These are phyloP conservation scores for Byssothecium circinans DNA, from an alignment of 2,329 filamentous ascomycete genomes.

Conservation along the genomic window DNA sequence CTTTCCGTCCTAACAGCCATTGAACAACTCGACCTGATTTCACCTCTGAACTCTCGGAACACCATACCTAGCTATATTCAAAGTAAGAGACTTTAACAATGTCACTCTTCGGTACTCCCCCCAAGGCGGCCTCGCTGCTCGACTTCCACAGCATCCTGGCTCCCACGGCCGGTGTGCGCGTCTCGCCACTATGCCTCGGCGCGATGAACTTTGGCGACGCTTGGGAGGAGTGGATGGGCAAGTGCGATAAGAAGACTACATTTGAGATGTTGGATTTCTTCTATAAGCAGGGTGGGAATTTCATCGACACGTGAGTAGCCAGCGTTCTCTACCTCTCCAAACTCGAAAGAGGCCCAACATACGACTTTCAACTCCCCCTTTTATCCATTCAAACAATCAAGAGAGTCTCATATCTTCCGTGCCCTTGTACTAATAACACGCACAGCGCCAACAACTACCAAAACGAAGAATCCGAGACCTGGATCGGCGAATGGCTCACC, in stretches of 20 bases:
- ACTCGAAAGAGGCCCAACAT: no score
- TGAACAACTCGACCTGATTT: no score
- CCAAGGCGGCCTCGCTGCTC: slow-evolving; percentile 44
- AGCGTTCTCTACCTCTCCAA: not conserved
- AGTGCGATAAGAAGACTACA: slow-evolving; percentile 48
- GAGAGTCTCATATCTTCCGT: no score
- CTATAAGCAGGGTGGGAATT: slow-evolving; percentile 53
- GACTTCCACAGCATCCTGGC: slow-evolving; percentile 57
- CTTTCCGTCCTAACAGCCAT: no score
- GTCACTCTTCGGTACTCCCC: slow-evolving; percentile 27
- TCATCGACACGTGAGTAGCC: slow-evolving; percentile 51
- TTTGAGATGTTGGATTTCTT: slow-evolving; percentile 54
- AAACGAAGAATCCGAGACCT: slow-evolving; percentile 51
- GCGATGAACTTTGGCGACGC: slow-evolving; percentile 59
- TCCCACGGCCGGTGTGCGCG: slow-evolving; percentile 54
- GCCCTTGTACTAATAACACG: not conserved
- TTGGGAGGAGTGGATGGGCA: slow-evolving; percentile 48
- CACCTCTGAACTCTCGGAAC: no score
- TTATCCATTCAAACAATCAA: no score
- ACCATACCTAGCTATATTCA: no score
- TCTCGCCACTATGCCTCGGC: slow-evolving; percentile 57
- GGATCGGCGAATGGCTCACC: slow-evolving; percentile 57
- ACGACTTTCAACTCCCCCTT: no score
- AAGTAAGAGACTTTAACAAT: no score
- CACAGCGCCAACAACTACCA: slow-evolving; percentile 52